phyloP scores from a whole-genome alignment of 768 basidiomycete species.

The Mycena rebaudengoi region DNA sequence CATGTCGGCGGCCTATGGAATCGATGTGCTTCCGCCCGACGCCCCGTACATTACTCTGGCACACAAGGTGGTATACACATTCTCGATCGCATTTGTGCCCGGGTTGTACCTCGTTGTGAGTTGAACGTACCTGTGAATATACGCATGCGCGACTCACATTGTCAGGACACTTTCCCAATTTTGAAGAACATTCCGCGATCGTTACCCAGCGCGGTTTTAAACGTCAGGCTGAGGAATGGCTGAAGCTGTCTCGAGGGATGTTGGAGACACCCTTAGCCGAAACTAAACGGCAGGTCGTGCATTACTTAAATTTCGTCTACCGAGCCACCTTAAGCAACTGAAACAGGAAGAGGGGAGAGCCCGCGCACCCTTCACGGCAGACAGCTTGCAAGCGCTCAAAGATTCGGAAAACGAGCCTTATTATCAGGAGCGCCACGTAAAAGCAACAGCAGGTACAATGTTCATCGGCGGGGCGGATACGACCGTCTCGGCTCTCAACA shows the following conservation, averaged over 20 bases:
- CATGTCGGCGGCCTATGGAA: too few relatives aligned
- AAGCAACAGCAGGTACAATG: background rate
- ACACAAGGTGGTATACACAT: too few relatives aligned
- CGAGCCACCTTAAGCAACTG: too few relatives aligned
- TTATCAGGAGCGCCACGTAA: constrained; percentile 4
- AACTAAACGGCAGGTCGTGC: constrained; percentile 44
- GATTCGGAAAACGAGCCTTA: background rate
- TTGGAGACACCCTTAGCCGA: constrained; percentile 47
- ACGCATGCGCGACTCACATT: too few relatives aligned
- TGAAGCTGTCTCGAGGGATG: constrained; percentile 42
- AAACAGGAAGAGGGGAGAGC: background rate
- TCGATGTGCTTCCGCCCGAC: too few relatives aligned
- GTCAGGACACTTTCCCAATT: too few relatives aligned
- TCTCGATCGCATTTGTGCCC: too few relatives aligned
- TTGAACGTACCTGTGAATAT: too few relatives aligned
- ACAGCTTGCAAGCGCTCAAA: background rate
- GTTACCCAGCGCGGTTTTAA: constrained; percentile 58
- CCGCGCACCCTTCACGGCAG: background rate
- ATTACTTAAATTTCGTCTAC: background rate
- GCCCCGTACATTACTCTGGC: too few relatives aligned
- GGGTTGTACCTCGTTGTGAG: too few relatives aligned
- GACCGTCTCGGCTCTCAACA: constrained; percentile 1
- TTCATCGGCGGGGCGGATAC: constrained; percentile 2
- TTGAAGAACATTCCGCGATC: constrained; percentile 42
- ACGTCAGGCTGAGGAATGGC: constrained; percentile 43